Conservation (phyloP, 2,329 filamentous ascomycete genomes). For the Venturia pyrina region DNA sequence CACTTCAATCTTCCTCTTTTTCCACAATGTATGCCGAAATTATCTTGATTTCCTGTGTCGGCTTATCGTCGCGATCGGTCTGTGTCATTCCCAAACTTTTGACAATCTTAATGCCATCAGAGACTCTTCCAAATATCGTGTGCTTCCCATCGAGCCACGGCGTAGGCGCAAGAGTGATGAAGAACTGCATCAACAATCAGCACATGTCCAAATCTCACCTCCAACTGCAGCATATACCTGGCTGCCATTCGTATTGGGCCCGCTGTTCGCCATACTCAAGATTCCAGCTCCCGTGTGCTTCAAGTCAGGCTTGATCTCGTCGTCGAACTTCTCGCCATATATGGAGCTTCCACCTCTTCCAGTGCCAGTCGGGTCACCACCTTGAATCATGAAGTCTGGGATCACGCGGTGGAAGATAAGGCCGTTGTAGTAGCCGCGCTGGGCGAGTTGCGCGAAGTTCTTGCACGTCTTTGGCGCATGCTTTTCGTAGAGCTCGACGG, state of each 20-base stretch:
- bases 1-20: conserved; percentile 25
- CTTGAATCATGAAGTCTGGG: conserved; percentile 92
- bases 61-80: conserved; percentile 71
- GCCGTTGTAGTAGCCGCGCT: conserved; percentile 78
- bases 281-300: conserved; percentile 91
- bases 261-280: conserved; percentile 94
- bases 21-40: conserved; percentile 61
- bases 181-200: conserved; percentile 92
- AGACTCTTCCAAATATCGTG: conserved; percentile 90
- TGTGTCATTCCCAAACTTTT: conserved; percentile 81
- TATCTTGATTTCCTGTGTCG: conserved; percentile 74
- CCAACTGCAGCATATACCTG: conserved; percentile 35
- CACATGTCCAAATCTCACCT: conserved; percentile 16
- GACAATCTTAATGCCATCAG: conserved; percentile 70
- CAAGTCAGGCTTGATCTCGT: conserved; percentile 70
- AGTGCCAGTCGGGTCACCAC: conserved; percentile 87
- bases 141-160: conserved; percentile 97
- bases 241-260: conserved; percentile 84
- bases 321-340: conserved; percentile 87
- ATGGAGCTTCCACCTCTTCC: conserved; percentile 82
- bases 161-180: conserved; percentile 85
- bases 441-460: conserved; percentile 74
- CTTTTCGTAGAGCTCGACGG: conserved; percentile 77
- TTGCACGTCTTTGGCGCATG: conserved; percentile 85
- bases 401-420: conserved; percentile 91